phyloP scores from a whole-genome alignment of 805 yeast genomes.

The Torulaspora delbrueckii region DNA sequence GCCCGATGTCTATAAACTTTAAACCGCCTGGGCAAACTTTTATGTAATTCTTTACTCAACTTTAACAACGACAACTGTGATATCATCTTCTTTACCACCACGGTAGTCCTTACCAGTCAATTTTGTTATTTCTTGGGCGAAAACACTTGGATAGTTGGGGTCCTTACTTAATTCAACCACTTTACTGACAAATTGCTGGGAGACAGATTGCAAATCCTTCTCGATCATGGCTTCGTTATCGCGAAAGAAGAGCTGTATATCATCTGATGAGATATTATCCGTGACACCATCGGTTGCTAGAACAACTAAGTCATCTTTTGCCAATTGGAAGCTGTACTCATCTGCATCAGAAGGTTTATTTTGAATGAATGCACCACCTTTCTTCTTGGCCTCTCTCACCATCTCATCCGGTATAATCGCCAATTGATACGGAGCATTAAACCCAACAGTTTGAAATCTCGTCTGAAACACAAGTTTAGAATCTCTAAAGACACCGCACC shows the following conservation, averaged over 20 bases:
- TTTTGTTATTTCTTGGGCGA: conserved; percentile 69
- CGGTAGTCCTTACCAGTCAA: conserved; percentile 62
- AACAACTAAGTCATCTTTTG: conserved; percentile 68
- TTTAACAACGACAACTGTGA: conserved; percentile 72
- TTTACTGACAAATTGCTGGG: conserved; percentile 54
- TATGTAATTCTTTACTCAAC: conserved; percentile 37
- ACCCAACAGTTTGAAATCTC: conserved; percentile 73
- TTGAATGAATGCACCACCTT: conserved; percentile 60
- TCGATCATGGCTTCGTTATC: conserved; percentile 38
- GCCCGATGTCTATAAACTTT: background rate
- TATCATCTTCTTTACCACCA: conserved; percentile 96
- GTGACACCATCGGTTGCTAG: conserved; percentile 93
- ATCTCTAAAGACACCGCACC: conserved; percentile 81
- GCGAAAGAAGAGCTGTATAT: conserved; percentile 61
- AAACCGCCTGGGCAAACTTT: background rate
- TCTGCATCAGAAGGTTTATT: conserved; percentile 70
- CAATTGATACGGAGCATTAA: conserved; percentile 89
- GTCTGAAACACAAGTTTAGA: conserved; percentile 60
- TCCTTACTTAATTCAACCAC: conserved; percentile 71
- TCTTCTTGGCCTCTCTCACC: conserved; percentile 46
- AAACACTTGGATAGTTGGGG: conserved; percentile 72
- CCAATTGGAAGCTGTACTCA: conserved; percentile 56
- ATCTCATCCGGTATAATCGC: conserved; percentile 73
- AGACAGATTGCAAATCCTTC: conserved; percentile 41
- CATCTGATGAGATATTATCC: conserved; percentile 73